Evolutionary conservation across 345 rosid genomes (phyloP), one percentile per base, ranked within the genome.

Genomic region (Ailanthus altissimus): DNA sequence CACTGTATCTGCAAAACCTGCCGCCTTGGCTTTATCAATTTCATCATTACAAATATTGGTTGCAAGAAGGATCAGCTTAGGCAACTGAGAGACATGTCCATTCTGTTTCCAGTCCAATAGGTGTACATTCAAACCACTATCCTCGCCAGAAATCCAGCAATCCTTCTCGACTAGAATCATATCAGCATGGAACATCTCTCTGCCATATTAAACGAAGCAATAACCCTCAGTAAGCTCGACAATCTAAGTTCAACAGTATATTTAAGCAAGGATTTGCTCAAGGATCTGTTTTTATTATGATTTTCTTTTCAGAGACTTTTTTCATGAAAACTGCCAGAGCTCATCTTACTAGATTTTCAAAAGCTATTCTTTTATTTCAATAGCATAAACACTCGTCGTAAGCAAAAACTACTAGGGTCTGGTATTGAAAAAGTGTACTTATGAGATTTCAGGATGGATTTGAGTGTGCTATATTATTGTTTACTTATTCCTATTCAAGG

Each of bases 101-200:
- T 86, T 94, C 71, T 68, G 90, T 80, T 84, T 89, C 84, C 83
- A 74, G 56, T 84, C 92, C 72, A 80, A 57, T 0, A 43, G 57
- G 67, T 75, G 83, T 38, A 80, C 56, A 59, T 84, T 80, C 32
- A 83, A 63, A 80, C 84, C 69, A 0, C 67, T 77, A 67, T 87
- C 97, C 77, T 91, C 93, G 0, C 80, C 78, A 69, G 90, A 79
- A 58, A 87, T 81, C 98, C 99, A 96, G 32, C 84, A 82, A 76
- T 96, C 99, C 83, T 96, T 96, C 91, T 95, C 99, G 5, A 95
- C 90, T 26, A 95, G 87, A 80, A 95, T 80, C 75, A 95, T 67
- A 78, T 92, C 97, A 10, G 90, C 88, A 71, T 80, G 86, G 67
- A 78, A 57, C 77, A 82, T 85, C n/a, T 77, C 84, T 77, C 89